A percentile compares a stretch with the other conserved stretches of the same genome.
Evolutionary conservation across 129 eudicot genomes (phyloP).

Genomic region (Artemisia annua): DNA sequence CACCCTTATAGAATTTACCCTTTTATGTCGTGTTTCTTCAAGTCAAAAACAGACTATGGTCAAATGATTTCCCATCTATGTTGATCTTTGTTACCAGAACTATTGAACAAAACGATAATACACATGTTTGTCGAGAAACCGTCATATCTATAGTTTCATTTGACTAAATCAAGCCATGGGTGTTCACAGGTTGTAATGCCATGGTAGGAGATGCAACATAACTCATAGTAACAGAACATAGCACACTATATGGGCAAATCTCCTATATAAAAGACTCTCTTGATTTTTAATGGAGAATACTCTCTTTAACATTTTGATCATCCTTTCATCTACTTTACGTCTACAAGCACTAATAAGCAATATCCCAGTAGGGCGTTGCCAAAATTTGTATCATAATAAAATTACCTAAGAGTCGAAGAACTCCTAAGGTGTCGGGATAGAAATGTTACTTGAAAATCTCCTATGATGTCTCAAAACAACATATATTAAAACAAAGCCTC

Average conservation of each 20-base stretch:
- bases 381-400: constrained; percentile 16
- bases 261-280: constrained; percentile 12
- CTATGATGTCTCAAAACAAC: constrained; percentile 8
- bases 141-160: too few relatives aligned
- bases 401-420: constrained; percentile 14
- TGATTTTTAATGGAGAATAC: background rate
- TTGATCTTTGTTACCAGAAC: too few relatives aligned
- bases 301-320: background rate
- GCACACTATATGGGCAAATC: background rate
- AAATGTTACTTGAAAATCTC: constrained; percentile 5
- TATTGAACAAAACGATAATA: too few relatives aligned
- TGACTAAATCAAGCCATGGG: too few relatives aligned
- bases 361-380: background rate
- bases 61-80: too few relatives aligned
- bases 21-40: too few relatives aligned
- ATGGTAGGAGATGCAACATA: too few relatives aligned
- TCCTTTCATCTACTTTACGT: constrained; percentile 9
- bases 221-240: too few relatives aligned
- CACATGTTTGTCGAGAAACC: too few relatives aligned
- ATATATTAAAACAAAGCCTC: constrained; percentile 1
- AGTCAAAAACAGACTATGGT: too few relatives aligned
- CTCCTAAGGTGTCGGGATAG: constrained; percentile 1
- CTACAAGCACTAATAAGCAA: constrained; percentile 17
- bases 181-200: too few relatives aligned
- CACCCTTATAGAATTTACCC: too few relatives aligned